Percentiles rank a stretch among this genome's conserved stretches.
phyloP scores from a whole-genome alignment of 108 stramenopile species.

The Fragilaria crotonensis region DNA sequence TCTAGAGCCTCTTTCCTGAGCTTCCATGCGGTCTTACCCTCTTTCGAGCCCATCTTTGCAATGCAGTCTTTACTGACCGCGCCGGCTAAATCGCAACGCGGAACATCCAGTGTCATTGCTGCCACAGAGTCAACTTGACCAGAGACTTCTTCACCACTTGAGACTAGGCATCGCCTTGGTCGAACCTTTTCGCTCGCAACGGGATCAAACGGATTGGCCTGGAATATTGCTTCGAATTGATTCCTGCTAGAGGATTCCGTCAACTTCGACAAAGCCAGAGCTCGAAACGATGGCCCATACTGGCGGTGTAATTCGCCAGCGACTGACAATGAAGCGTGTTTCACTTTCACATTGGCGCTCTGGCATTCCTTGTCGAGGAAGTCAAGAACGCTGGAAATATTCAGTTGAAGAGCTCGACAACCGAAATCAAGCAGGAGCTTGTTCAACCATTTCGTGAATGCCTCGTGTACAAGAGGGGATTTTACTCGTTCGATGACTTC shows the following conservation, averaged over 20 bases:
- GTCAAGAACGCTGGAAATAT: constrained; percentile 1
- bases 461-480: constrained; percentile 71
- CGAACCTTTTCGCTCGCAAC: constrained; percentile 16
- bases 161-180: constrained; percentile 26
- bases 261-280: constrained; percentile 34
- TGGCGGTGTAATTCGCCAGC: constrained; percentile 62
- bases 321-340: constrained; percentile 43
- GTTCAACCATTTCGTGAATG: constrained; percentile 47
- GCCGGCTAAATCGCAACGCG: constrained; percentile 42
- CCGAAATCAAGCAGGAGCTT: constrained; percentile 63
- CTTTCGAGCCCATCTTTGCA: constrained; percentile 44
- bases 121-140: not conserved
- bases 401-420: constrained; percentile 29
- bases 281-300: constrained; percentile 62
- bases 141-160: not conserved
- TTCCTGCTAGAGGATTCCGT: constrained; percentile 19
- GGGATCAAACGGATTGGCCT: constrained; percentile 38
- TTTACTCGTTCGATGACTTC: constrained; percentile 36
- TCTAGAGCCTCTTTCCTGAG: constrained; percentile 75
- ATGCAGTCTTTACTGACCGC: constrained; percentile 45
- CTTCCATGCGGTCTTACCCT: constrained; percentile 84
- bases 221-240: constrained; percentile 43
- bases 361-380: constrained; percentile 28
- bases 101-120: constrained; percentile 28
- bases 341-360: constrained; percentile 66